Evolutionary conservation across 257 asterid genomes (phyloP), one percentile per base, ranked within the genome.

Genomic region (Ilex asprella): DNA sequence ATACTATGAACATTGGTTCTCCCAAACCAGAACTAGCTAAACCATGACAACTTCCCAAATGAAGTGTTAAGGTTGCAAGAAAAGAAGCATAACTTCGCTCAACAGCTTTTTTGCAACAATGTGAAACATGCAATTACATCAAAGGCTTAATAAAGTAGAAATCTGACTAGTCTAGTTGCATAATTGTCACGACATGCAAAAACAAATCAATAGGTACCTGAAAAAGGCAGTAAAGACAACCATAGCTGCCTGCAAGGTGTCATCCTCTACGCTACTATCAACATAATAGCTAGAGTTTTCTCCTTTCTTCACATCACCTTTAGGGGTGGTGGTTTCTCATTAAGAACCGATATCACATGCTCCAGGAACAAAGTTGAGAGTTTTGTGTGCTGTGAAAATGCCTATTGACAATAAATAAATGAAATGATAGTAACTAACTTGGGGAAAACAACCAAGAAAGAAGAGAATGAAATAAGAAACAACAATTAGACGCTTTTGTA

Each of bases 81-180:
- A 89, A 96, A 56, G 90, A 83, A 68, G 91, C 96, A 71, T 93
- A 93, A 70, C 78, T 87, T 80, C 82, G 86, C 75, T 93, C 99
- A 65, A 85, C 97, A 60, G 95, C 94, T 75, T 72, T 93, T 87
- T 97, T 93, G 94, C 66, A 70, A 67, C 67, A 56, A 69, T 58
- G 65, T 31, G 56, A 60, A 62, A 53, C 30, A 16, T 60, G 51
- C 58, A 51, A n/a, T 59, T 53, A 55, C 66, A 69, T 49, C 51
- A 57, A 32, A 62, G 64, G 57, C 46, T 72, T 16, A 61, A 64
- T 58, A 71, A 39, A 44, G 61, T 49, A 35, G 54, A 64, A 58
- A 67, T 44, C 46, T 60, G 70, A 56, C 55, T 39, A 52, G 65
- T 57, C 39, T 52, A 79, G 73, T 41, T 61, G 58, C 57, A 74